phyloP scores from a whole-genome alignment of 1,284 basidiomycete species.

The Melampsora americana region DNA sequence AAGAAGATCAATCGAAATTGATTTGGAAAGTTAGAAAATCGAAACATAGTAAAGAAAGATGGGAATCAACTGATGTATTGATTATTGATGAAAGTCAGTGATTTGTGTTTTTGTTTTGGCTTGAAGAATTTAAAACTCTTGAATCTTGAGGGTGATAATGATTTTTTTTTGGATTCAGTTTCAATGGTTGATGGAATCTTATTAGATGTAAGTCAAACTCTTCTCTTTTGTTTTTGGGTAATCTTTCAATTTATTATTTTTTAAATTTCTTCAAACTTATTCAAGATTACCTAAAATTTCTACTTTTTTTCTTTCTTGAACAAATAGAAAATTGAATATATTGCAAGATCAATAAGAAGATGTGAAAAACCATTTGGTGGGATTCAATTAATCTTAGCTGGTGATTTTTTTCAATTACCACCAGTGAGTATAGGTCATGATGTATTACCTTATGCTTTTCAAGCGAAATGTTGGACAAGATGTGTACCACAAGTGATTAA shows the following conservation, averaged over 20 bases:
- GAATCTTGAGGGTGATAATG: too few species aligned
- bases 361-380: conserved; percentile 8
- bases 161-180: too few species aligned
- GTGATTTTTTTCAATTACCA: conserved; percentile 95
- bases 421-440: conserved; percentile 66
- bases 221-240: too few species aligned
- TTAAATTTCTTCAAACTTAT: too few species aligned
- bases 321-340: conserved; percentile 14
- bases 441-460: conserved; percentile 70
- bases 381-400: conserved; percentile 78
- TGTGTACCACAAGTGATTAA: conserved; percentile 75
- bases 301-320: conserved; percentile 55
- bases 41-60: conserved; percentile 64
- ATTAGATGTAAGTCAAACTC: conserved; percentile 70
- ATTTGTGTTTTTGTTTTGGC: too few species aligned
- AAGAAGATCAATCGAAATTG: conserved; percentile 60
- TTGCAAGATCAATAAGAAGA: conserved; percentile 8
- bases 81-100: conserved; percentile 87
- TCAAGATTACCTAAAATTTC: conserved; percentile 63
- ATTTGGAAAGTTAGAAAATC: conserved; percentile 66
- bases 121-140: too few species aligned
- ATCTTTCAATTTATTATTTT: too few species aligned
- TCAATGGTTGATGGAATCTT: conserved; percentile 95
- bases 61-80: conserved; percentile 62
- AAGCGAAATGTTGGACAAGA: conserved; percentile 76